Base-by-base conservation (phyloP, 2,329 filamentous ascomycete species). In the Aspergillus sp. region DNA sequence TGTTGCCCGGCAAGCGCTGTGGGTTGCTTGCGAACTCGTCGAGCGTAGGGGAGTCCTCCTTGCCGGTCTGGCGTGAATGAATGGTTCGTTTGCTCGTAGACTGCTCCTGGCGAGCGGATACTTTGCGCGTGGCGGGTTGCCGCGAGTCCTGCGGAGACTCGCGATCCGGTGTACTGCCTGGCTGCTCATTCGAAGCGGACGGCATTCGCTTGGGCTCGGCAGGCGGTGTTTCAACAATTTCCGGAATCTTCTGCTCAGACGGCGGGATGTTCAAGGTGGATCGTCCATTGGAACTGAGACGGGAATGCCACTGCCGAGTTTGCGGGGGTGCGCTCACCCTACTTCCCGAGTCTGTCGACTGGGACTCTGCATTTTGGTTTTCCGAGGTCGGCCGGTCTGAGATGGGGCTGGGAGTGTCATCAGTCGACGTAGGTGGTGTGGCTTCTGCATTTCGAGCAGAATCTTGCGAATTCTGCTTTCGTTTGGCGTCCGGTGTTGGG, bases 1-100 rank as follows among this genome's bases (percentile, higher is more conserved):
- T 75, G 34, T 77, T 78, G 8, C 81, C 81, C 14, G 82, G 78
- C 2, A 89, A 61, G 16, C 76, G 68, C n/a, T 83, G 76, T 3
- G 81, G 75, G 38, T 73, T 71, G 17, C 73, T 73, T 7, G 72
- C 68, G 42, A 82, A 71, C 17, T 88, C 80, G 43, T 78, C 77
- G 13, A 80, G 64, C 1, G 69, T 74, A 30, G 73, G 67, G 30
- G 59, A 45, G 37, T 39, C 59, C 46, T 61, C 65, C 60, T 44
- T 63, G 47, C 35, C 45, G 28, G 56, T 35, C 32, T 49, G 45
- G 33, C 48, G 51, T 33, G 47, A 42, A 32, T 52, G 49, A 26
- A 43, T 36, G 17, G 61, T 43, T 34, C 58, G 52, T 44, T 60
- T 51, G 22, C 32, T 60, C 20, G 55, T 51, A 31, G 26, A 35